A percentile compares a stretch with the other conserved stretches of the same genome.
phyloP scores from a whole-genome alignment of 2,329 filamentous ascomycete genomes.

The Tolypocladium amazonense region DNA sequence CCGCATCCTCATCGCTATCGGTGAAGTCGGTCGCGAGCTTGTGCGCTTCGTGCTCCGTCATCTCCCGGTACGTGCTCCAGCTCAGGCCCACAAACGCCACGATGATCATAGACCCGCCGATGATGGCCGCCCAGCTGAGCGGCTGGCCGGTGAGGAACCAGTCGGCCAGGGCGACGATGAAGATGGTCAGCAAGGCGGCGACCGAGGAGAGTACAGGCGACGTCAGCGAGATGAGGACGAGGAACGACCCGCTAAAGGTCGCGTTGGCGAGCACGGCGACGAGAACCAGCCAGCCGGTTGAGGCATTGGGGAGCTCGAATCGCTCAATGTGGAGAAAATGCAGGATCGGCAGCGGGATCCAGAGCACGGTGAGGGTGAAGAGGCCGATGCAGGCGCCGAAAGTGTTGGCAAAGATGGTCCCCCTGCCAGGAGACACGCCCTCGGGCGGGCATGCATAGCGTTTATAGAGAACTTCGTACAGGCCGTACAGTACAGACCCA shows the following conservation, averaged over 20 bases:
- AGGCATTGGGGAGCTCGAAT: slow-evolving; percentile 71
- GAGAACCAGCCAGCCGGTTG: slow-evolving; percentile 69
- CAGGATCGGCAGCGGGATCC: slow-evolving; percentile 81
- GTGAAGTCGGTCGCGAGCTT: slow-evolving; percentile 34
- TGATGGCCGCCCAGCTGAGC: slow-evolving; percentile 62
- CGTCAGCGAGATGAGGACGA: slow-evolving; percentile 86
- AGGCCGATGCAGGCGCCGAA: slow-evolving; percentile 79
- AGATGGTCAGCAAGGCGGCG: slow-evolving; percentile 88
- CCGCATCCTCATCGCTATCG: slow-evolving; percentile 36
- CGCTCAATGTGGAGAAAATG: slow-evolving; percentile 68
- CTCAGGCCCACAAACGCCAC: slow-evolving; percentile 77
- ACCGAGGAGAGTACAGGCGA: slow-evolving; percentile 88
- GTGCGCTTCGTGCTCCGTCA: slow-evolving; percentile 70
- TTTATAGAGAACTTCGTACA: slow-evolving; percentile 98
- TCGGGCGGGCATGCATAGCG: slow-evolving; percentile 86
- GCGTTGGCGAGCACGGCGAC: slow-evolving; percentile 81
- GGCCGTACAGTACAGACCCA: slow-evolving; percentile 84
- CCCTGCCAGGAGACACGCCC: slow-evolving; percentile 71
- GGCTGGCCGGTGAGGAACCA: slow-evolving; percentile 74
- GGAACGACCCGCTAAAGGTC: slow-evolving; percentile 83
- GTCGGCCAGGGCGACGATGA: slow-evolving; percentile 87
- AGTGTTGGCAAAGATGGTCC: slow-evolving; percentile 90
- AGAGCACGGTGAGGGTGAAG: slow-evolving; percentile 80
- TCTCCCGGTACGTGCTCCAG: slow-evolving; percentile 88
- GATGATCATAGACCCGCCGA: slow-evolving; percentile 81